Evolutionary conservation across 345 rosid genomes (phyloP).

Genomic region (Geranium rotundifolium): DNA sequence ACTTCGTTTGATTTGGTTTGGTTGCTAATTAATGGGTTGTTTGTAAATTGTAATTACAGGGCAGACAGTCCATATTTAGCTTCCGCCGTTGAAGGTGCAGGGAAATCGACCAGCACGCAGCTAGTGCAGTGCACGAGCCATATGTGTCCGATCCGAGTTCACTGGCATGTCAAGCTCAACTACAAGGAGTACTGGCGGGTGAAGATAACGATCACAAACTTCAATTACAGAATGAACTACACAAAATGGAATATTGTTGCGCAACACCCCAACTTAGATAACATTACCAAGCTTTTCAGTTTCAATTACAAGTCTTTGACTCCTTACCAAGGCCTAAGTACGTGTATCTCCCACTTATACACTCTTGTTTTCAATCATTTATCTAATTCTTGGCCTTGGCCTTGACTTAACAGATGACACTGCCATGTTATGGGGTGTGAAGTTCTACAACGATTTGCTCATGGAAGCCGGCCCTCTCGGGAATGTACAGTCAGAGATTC

Average conservation of each 20-base stretch:
- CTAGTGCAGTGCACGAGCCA: constrained; percentile 52
- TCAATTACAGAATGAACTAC: constrained; percentile 55
- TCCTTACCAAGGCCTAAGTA: constrained; percentile 44
- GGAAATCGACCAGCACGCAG: constrained; percentile 22
- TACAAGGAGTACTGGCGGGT: constrained; percentile 60
- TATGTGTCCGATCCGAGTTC: constrained; percentile 62
- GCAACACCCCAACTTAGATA: constrained; percentile 62
- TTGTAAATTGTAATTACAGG: too few species aligned
- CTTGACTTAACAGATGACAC: constrained; percentile 55
- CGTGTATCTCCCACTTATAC: constrained; percentile 6
- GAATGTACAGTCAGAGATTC: constrained; percentile 76
- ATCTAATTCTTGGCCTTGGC: too few species aligned
- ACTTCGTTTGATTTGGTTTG: neutral
- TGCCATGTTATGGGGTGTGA: constrained; percentile 81
- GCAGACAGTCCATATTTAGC: constrained; percentile 20
- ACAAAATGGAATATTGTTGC: constrained; percentile 55
- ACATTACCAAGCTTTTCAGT: constrained; percentile 42
- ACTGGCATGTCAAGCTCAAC: constrained; percentile 62
- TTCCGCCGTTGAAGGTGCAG: constrained; percentile 24
- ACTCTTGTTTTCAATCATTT: too few species aligned
- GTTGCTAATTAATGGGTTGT: neutral
- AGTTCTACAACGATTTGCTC: constrained; percentile 72
- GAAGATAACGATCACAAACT: constrained; percentile 56
- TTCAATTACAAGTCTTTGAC: constrained; percentile 41
- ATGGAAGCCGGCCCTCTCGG: constrained; percentile 78